Evolutionary conservation across 257 asterid genomes (phyloP).

Genomic region (Petrea volubilis): DNA sequence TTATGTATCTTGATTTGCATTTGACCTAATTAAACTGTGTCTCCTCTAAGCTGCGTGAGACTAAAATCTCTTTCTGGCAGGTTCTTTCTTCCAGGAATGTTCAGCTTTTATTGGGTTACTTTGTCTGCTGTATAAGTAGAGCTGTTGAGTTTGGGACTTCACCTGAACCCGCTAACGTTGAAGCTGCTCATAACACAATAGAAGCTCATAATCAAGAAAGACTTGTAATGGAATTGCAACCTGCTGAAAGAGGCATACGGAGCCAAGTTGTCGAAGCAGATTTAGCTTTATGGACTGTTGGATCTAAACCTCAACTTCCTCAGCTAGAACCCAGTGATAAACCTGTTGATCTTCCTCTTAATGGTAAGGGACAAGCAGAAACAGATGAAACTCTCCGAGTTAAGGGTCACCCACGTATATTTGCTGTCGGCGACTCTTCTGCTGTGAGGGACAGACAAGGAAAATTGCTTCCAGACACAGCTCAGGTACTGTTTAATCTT

Average conservation of each 20-base stretch:
- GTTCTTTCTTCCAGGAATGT: constrained; percentile 89
- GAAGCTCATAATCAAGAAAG: constrained; percentile 40
- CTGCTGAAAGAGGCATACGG: constrained; percentile 64
- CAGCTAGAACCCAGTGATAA: constrained; percentile 46
- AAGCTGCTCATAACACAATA: constrained; percentile 28
- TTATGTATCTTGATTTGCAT: background rate
- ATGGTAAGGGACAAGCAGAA: constrained; percentile 92
- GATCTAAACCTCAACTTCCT: constrained; percentile 80
- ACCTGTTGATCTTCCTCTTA: constrained; percentile 68
- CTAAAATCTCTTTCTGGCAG: constrained; percentile 43
- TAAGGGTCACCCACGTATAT: constrained; percentile 92
- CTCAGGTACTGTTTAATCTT: constrained; percentile 62
- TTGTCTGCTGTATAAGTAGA: constrained; percentile 69
- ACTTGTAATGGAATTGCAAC: constrained; percentile 74
- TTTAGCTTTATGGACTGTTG: constrained; percentile 92
- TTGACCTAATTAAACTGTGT: background rate
- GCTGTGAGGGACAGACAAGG: constrained; percentile 74
- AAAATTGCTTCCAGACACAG: constrained; percentile 88
- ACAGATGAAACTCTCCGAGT: constrained; percentile 97
- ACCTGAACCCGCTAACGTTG: constrained; percentile 22
- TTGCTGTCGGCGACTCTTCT: constrained; percentile 96
- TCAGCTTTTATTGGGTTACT: constrained; percentile 78
- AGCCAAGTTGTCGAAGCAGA: constrained; percentile 65
- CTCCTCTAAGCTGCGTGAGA: background rate
- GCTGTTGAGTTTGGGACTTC: constrained; percentile 33